A percentile compares a stretch with the other conserved stretches of the same genome.
Conservation (phyloP, 345 rosid species). For the Psidium friedrichsthalianum region DNA sequence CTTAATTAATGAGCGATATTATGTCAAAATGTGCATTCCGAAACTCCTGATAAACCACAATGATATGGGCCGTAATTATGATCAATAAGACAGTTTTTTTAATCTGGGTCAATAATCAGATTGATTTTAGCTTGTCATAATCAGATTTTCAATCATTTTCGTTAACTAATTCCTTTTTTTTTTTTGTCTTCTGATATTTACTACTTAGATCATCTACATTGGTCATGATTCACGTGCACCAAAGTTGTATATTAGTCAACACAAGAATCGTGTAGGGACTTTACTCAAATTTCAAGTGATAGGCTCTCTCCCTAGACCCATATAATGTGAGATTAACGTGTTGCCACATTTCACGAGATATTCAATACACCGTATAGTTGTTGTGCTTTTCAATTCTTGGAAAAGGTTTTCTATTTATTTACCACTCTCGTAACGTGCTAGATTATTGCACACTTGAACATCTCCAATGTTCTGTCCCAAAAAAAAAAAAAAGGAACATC, state of each 20-base stretch:
- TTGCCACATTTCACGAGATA: background rate
- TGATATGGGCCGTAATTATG: background rate
- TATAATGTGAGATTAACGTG: background rate
- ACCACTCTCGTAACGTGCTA: background rate
- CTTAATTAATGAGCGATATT: background rate
- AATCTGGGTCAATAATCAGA: background rate
- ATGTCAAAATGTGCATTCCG: background rate
- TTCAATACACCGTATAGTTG: background rate
- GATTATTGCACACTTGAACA: background rate
- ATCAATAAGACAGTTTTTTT: background rate
- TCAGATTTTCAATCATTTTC: background rate
- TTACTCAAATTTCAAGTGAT: background rate
- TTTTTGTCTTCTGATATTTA: background rate
- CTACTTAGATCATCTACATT: background rate
- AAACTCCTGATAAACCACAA: background rate
- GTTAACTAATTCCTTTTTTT: background rate
- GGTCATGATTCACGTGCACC: background rate
- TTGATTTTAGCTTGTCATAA: background rate
- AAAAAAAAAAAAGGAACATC: background rate
- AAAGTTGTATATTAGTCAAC: background rate
- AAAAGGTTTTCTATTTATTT: background rate
- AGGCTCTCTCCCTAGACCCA: background rate
- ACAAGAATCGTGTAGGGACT: background rate
- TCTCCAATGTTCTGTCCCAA: background rate
- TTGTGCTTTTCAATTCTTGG: background rate